Conservation (phyloP, 345 rosid species). For the Mercurialis annua region DNA sequence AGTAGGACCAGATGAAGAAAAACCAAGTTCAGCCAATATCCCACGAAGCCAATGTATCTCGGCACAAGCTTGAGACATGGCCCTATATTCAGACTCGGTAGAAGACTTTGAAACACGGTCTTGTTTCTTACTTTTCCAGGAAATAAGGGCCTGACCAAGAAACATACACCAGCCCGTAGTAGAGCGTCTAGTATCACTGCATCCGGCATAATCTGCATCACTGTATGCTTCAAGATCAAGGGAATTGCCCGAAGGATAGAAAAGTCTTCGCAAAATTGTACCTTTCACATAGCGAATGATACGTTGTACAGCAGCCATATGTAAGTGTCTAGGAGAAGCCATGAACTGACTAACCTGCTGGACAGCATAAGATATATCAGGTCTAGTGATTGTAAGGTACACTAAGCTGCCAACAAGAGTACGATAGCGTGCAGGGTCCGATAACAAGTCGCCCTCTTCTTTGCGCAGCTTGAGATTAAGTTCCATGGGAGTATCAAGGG, state of each 20-base stretch:
- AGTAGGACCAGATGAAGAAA: not conserved
- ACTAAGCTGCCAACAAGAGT: not conserved
- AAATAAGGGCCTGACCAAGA: not conserved
- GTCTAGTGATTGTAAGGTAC: not conserved
- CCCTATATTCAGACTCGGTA: not conserved
- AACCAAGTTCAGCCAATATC: conserved; percentile 2
- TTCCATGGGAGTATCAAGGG: not conserved
- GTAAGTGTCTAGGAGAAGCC: not conserved
- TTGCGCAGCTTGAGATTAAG: not conserved
- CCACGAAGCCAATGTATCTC: conserved; percentile 5
- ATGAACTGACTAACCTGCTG: conserved; percentile 6
- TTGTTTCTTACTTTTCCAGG: conserved; percentile 11
- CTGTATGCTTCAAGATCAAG: not conserved
- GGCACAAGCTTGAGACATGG: not conserved
- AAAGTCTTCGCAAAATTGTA: not conserved
- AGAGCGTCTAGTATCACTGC: not conserved
- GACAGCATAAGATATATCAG: not conserved
- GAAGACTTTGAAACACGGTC: not conserved
- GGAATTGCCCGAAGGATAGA: not conserved
- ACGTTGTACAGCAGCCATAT: not conserved
- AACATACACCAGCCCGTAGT: conserved; percentile 3
- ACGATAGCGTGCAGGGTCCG: not conserved
- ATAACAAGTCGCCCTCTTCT: not conserved
- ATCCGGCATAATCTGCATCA: conserved; percentile 11
- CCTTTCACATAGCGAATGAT: not conserved